phyloP scores from a whole-genome alignment of 306 rosid species.

The Castanea crenata region DNA sequence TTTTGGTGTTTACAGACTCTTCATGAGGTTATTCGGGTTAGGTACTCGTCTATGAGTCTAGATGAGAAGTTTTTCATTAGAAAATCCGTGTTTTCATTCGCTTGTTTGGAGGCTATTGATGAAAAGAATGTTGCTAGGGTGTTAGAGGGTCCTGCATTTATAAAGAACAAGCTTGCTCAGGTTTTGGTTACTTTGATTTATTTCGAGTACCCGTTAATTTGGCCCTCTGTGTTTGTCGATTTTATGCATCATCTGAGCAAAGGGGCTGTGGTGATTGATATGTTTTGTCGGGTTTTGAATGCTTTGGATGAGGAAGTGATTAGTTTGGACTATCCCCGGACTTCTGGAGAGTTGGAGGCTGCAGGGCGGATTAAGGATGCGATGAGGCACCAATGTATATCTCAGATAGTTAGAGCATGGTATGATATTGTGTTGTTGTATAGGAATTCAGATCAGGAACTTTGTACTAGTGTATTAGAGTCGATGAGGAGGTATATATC shows the following conservation, averaged over 20 bases:
- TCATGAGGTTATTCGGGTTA: conserved; percentile 61
- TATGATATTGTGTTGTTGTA: conserved; percentile 67
- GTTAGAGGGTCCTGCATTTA: conserved; percentile 75
- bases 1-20: conserved; percentile 94
- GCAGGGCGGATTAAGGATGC: conserved; percentile 77
- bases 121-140: conserved; percentile 59
- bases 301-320: conserved; percentile 83
- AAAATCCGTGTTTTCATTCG: conserved; percentile 70
- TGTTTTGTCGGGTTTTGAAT: conserved; percentile 93
- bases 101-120: conserved; percentile 56
- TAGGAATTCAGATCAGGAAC: conserved; percentile 59
- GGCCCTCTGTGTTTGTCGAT: conserved; percentile 85
- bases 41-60: conserved; percentile 63
- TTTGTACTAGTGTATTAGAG: conserved; percentile 69
- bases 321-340: conserved; percentile 78
- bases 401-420: conserved; percentile 73
- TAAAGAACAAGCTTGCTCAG: conserved; percentile 79
- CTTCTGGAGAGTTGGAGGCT: conserved; percentile 58
- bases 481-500: conserved; percentile 80
- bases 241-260: conserved; percentile 69
- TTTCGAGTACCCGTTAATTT: conserved; percentile 74
- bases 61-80: conserved; percentile 78
- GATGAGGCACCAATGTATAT: conserved; percentile 80
- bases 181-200: conserved; percentile 80
- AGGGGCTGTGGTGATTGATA: conserved; percentile 75